Evolutionary conservation across 164 flowering plant species (phyloP).

Genomic region (Vitis cinerea): DNA sequence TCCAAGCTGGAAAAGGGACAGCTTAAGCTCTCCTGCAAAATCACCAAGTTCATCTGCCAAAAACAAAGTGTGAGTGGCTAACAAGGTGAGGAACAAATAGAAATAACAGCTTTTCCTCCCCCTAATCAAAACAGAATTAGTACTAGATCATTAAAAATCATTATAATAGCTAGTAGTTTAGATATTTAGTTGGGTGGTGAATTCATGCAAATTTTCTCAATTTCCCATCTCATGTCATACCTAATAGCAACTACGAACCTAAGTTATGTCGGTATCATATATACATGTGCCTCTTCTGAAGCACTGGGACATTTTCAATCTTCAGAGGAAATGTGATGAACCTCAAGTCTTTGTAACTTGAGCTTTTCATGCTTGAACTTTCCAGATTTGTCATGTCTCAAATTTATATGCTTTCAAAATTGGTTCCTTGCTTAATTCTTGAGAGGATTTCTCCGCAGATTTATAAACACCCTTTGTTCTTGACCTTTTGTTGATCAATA

Average conservation of each 20-base stretch:
- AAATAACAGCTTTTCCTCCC: too few species aligned
- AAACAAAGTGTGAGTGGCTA: neutral
- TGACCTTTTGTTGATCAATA: neutral
- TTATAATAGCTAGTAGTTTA: neutral
- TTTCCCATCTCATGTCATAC: neutral
- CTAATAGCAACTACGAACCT: neutral
- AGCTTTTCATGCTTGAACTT: too few species aligned
- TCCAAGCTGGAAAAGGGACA: slow-evolving; percentile 98
- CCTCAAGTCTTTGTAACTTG: too few species aligned
- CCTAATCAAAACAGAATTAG: too few species aligned
- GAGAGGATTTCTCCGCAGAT: too few species aligned
- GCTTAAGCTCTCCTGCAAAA: slow-evolving; percentile 69
- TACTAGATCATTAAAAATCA: neutral
- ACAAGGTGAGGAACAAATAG: neutral
- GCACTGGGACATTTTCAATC: too few species aligned
- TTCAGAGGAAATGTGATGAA: too few species aligned
- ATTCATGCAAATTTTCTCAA: neutral
- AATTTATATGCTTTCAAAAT: too few species aligned
- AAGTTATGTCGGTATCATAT: too few species aligned
- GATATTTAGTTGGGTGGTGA: neutral
- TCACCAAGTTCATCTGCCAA: slow-evolving; percentile 87
- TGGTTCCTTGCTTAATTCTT: too few species aligned
- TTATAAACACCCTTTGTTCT: neutral
- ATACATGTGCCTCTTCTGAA: too few species aligned
- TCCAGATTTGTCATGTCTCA: too few species aligned